A percentile compares a stretch with the other conserved stretches of the same genome.
Conservation (phyloP, 495 filamentous ascomycete genomes). For the Neurospora sp. region DNA sequence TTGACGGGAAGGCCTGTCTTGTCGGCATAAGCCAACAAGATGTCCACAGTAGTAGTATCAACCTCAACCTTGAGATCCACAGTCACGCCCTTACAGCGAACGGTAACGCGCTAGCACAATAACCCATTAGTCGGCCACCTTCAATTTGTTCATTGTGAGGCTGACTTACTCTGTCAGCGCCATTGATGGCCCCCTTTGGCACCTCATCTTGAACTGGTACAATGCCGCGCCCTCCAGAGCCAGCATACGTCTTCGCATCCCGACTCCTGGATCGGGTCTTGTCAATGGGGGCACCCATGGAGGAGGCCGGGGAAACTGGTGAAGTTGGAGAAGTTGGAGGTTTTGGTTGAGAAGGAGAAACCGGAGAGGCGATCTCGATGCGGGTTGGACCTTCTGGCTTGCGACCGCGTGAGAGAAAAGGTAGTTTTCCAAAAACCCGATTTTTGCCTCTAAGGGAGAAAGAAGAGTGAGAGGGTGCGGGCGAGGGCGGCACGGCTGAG, state of each 20-base stretch:
- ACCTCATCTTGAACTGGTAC: slow-evolving; percentile 61
- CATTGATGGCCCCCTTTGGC: slow-evolving; percentile 75
- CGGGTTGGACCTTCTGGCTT: slow-evolving; percentile 17
- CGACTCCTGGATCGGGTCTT: slow-evolving; percentile 15
- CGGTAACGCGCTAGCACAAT: slow-evolving; percentile 44
- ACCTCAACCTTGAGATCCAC: slow-evolving; percentile 58
- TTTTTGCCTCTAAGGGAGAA: slow-evolving; percentile 20
- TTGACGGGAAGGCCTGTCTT: slow-evolving; percentile 47
- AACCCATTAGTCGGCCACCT: slow-evolving; percentile 3
- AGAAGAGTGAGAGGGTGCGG: slow-evolving; percentile 8
- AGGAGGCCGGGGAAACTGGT: slow-evolving; percentile 17
- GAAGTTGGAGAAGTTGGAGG: slow-evolving; percentile 7
- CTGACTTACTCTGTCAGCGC: slow-evolving; percentile 55
- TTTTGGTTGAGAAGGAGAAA: slow-evolving; percentile 2
- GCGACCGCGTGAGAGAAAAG: slow-evolving; percentile 24
- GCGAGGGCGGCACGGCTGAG: slow-evolving; percentile 13
- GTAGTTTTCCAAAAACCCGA: slow-evolving; percentile 30
- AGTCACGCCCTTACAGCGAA: slow-evolving; percentile 54
- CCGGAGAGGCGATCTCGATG: slow-evolving; percentile 4
- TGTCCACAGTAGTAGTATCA: slow-evolving; percentile 62
- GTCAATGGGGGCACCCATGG: slow-evolving; percentile 2
- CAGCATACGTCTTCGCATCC: slow-evolving; percentile 7
- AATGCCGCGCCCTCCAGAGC: slow-evolving; percentile 26
- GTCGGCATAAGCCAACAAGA: slow-evolving; percentile 51
- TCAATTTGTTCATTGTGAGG: slow-evolving; percentile 2